Conservation (phyloP, 2,329 filamentous ascomycete species). For the Colletotrichum truncatum region DNA sequence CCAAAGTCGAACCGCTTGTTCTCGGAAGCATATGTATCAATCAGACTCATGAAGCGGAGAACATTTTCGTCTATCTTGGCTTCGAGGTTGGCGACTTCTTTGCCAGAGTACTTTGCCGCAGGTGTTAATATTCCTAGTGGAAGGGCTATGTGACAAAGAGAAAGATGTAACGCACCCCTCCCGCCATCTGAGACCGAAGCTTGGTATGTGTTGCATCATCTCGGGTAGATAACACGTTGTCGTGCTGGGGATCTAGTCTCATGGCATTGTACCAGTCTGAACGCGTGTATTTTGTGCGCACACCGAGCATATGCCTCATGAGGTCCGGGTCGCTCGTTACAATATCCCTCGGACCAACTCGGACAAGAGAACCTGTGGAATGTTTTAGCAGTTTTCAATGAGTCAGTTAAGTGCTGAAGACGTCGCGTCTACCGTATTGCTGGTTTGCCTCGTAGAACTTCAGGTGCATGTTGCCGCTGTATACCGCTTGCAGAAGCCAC, state of each 20-base stretch:
- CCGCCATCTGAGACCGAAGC: slow-evolving; percentile 57
- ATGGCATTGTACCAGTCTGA: slow-evolving; percentile 56
- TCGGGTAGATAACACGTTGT: slow-evolving; percentile 61
- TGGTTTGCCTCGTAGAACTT: slow-evolving; percentile 43
- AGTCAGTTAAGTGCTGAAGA: slow-evolving; percentile 33
- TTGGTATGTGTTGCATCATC: slow-evolving; percentile 53
- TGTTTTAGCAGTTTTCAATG: slow-evolving; percentile 37
- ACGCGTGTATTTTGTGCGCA: slow-evolving; percentile 45
- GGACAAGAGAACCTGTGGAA: slow-evolving; percentile 41
- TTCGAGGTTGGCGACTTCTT: slow-evolving; percentile 59
- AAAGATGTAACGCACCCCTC: slow-evolving; percentile 47
- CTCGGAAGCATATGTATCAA: slow-evolving; percentile 47
- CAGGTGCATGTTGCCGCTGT: slow-evolving; percentile 43
- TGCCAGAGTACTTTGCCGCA: slow-evolving; percentile 51
- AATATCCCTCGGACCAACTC: slow-evolving; percentile 52
- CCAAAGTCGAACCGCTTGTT: slow-evolving; percentile 58
- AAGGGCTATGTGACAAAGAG: background rate
- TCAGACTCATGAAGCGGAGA: slow-evolving; percentile 51
- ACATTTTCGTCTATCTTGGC: slow-evolving; percentile 57
- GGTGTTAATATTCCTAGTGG: background rate
- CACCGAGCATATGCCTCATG: slow-evolving; percentile 46
- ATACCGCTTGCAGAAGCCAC: slow-evolving; percentile 45
- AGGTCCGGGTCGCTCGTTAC: slow-evolving; percentile 48
- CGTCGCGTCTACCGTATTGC: slow-evolving; percentile 44
- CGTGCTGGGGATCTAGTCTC: slow-evolving; percentile 59